Evolutionary conservation across 108 stramenopile genomes (phyloP), one percentile per base, ranked within the genome.

Genomic region (Stephanodiscus minutulus): DNA sequence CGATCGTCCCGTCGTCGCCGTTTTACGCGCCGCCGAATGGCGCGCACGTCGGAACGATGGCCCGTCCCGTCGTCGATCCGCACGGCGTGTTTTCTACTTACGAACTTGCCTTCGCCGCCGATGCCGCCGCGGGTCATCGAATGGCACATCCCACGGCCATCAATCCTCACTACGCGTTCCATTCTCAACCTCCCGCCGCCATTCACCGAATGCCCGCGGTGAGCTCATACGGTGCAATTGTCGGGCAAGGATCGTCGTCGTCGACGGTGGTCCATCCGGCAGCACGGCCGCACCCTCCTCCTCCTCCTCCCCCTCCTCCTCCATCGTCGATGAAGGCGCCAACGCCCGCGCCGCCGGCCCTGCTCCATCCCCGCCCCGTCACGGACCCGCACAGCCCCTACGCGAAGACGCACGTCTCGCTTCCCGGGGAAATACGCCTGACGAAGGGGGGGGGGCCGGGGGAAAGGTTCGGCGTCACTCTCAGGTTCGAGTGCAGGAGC

Each of bases 391-490:
- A 65, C 49, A 82, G 76, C 39, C 76, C 70, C 3, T 78, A 72
- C 65, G 0, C 9, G 4, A 31, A 52, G n/a, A 71, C 74, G 15
- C 68, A 74, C 48, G 44, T 57, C 9, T 18, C 74, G 20, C 35
- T 66, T 13, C 18, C 74, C 8, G 21, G 43, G 10, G 71, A 83
- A 15, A 60, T 82, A 21, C 50, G 77, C 50, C 43, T 87, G 21
- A 69, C 70, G 15, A 81, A 86, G 39, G 59, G 49, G 85, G 39
- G 59, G 49, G 22, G 21, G 46, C 17, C 55, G 21, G 60, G 70
- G 27, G 59, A 71, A 29, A 77, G 84, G 6, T 89, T 87, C 79
- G 88, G 88, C 25, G 86, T 89, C 29, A 75, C 67, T 33, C 46
- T 89, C 25, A 47, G 82, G 25, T 67, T 47, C 24, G 67, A 81